These are phyloP conservation scores for Cercospora nicotianae DNA, from an alignment of 2,329 filamentous ascomycete genomes.

Conservation along the genomic window DNA sequence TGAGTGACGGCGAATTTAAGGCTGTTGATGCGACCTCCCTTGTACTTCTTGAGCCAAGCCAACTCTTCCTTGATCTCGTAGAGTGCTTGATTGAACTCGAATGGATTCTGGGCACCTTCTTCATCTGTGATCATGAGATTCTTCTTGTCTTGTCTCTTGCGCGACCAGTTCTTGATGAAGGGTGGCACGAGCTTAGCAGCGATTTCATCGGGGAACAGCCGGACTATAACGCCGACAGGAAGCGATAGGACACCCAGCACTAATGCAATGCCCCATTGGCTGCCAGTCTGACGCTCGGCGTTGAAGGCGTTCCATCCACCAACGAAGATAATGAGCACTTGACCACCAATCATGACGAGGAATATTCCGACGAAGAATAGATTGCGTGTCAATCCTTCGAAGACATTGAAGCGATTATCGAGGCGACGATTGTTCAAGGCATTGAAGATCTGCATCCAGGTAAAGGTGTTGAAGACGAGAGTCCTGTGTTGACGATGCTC, in stretches of 20 bases:
- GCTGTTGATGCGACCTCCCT: conserved; percentile 78
- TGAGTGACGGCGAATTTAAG: conserved; percentile 76
- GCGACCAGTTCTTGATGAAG: conserved; percentile 41
- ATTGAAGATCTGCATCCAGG: conserved; percentile 99
- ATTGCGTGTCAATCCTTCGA: conserved; percentile 82
- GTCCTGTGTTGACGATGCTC: conserved; percentile 64
- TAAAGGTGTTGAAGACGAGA: conserved; percentile 95
- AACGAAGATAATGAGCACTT: conserved; percentile 85
- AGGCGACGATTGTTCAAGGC: conserved; percentile 94
- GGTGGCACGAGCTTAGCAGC: conserved; percentile 48
- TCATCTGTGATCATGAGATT: conserved; percentile 47
- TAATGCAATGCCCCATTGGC: conserved; percentile 85
- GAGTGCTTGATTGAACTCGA: conserved; percentile 67
- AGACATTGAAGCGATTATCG: conserved; percentile 94
- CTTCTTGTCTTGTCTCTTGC: conserved; percentile 44
- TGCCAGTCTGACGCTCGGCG: conserved; percentile 66
- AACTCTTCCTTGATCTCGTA: conserved; percentile 78
- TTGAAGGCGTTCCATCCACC: conserved; percentile 74
- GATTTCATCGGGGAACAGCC: conserved; percentile 75
- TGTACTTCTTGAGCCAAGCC: conserved; percentile 74
- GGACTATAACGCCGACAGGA: conserved; percentile 76
- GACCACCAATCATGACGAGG: conserved; percentile 80
- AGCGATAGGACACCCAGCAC: conserved; percentile 82
- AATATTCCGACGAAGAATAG: conserved; percentile 88
- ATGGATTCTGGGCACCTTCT: conserved; percentile 35